A percentile compares a stretch with the other conserved stretches of the same genome.
phyloP scores from a whole-genome alignment of 768 basidiomycete species.

The Lanmaoa pseudosensibilis region DNA sequence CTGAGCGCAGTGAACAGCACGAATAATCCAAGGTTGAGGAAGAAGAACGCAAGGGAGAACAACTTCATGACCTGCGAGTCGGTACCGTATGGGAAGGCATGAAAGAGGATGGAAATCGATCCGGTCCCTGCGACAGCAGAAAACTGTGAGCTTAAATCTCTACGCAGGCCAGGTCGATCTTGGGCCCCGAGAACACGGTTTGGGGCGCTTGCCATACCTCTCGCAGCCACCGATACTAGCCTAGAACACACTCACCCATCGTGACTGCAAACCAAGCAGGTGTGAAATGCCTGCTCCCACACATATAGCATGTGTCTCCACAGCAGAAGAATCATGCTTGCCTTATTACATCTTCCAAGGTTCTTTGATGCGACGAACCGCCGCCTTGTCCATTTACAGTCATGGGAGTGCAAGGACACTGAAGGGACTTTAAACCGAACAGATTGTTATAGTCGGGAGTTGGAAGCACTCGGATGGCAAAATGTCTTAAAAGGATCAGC shows the following conservation, averaged over 20 bases:
- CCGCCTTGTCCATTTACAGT: background rate
- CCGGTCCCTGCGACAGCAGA: constrained; percentile 42
- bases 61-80: constrained; percentile 40
- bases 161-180: background rate
- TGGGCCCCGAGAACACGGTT: background rate
- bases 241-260: constrained; percentile 43
- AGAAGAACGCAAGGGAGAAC: constrained; percentile 52
- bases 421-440: background rate
- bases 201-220: background rate
- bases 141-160: background rate
- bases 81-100: constrained; percentile 54
- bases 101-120: constrained; percentile 54
- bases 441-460: background rate
- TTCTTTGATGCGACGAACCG: constrained; percentile 22
- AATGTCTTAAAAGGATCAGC: too few species aligned
- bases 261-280: constrained; percentile 56
- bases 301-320: background rate
- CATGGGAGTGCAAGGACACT: background rate
- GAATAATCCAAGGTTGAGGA: constrained; percentile 59
- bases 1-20: constrained; percentile 46
- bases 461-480: background rate
- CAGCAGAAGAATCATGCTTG: constrained; percentile 9
- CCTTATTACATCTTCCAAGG: constrained; percentile 38
- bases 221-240: background rate
- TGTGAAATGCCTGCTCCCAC: constrained; percentile 44